Base-by-base conservation (phyloP, 2,329 filamentous ascomycete species). In the Leptographium galeiforme region DNA sequence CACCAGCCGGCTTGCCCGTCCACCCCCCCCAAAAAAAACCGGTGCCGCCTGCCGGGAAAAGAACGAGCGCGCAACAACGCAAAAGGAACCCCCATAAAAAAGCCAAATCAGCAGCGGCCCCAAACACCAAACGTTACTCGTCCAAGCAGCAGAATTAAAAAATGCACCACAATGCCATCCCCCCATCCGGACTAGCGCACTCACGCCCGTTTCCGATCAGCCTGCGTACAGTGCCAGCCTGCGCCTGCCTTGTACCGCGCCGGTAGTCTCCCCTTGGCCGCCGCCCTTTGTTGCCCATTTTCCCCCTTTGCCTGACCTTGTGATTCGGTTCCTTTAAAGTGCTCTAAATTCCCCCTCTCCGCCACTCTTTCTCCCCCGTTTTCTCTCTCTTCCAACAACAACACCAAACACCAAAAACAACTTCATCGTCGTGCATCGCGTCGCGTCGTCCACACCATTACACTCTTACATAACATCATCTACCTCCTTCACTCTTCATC, bases 401-500 rank as follows among this genome's bases (percentile, higher is more conserved):
- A 61, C 55, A 60, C n/a, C 52, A 58, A 59, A 60, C 62, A 60
- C 62, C 61, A 62, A 61, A 51, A 53, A 39, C 19, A 38, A 33
- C 49, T 19, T 19, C 61, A 57, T 57, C 60, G 66, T 43, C 52
- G 55, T 58, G 55, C 60, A 62, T 61, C 59, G 47, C 38, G 8
- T 33, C 48, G 56, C 56, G 56, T 56, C 51, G 25, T 25, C 25
- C 25, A 51, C 48, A 19, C 25, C 60, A 63, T 66, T 64, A 65
- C 62, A 57, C 63, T 60, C 61, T 58, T 60, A 60, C 65, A 60
- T 63, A 59, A 58, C 51, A 56, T 58, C 60, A 62, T 61, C 57
- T 56, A 58, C 57, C 57, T 62, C 62, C 63, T 64, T 69, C 59
- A 62, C 58, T 61, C 62, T 64, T 61, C 60, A 63, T 75, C 57